Evolutionary conservation across 352 stramenopile species (phyloP), one percentile per base, ranked within the genome.

Genomic region (Globisporangium barbulae): DNA sequence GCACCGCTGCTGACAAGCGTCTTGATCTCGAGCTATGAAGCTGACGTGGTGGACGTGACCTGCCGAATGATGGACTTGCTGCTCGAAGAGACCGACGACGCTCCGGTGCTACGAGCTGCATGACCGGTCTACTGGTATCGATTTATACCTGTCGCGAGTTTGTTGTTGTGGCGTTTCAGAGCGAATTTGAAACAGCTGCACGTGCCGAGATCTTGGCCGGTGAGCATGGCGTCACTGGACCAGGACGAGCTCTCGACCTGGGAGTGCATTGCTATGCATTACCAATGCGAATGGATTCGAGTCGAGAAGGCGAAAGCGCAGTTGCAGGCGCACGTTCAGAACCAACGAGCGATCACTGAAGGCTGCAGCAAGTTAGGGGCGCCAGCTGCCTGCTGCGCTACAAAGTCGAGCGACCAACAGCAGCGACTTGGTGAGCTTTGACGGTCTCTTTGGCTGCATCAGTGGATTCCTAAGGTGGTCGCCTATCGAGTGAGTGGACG

Each of bases 401-500:
- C n/a, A n/a, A n/a, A n/a, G n/a, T n/a, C n/a, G n/a, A n/a, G n/a
- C n/a, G 33, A 37, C 33, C 33, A 37, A 8, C 33, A 37, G 33
- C 33, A 37, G 33, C 33, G 9, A 10, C 33, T 8, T 37, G 33
- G 33, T 8, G 33, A 37, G 33, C 33, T 37, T 8, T 37, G 9
- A 8, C 33, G 33, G 9, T 5, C 33, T 37, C 33, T 37, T 37
- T 37, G 33, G 9, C 33, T 37, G 10, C 6, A 4, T 3, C 10
- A 13, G 5, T 9, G 41, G 22, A 3, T n/a, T 30, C 25, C 39
- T 25, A 19, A 28, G 12, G 0, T 35, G 17, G 2, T 19, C 17
- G 55, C 52, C 39, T 21, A 39, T 64, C 22, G 63, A 50, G 28
- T 9, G 65, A 9, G 59, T 21, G 1, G 53, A 44, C 48, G 59